phyloP scores from a whole-genome alignment of 2,329 filamentous ascomycete genomes.

The Fusarium longipes region DNA sequence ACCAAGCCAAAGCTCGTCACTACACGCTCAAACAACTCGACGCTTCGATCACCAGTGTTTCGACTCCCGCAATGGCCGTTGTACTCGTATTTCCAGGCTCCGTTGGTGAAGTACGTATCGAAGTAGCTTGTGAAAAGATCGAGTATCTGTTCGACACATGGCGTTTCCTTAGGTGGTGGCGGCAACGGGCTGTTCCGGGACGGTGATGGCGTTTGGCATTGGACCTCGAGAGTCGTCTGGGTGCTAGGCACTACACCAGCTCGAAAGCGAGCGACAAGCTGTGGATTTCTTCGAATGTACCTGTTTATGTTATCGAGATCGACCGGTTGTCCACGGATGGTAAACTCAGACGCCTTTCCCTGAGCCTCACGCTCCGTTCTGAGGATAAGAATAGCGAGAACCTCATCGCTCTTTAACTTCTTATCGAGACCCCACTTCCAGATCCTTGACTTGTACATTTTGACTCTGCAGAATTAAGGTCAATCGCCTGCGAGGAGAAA shows the following conservation, averaged over 20 bases:
- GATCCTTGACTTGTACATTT: slow-evolving; percentile 58
- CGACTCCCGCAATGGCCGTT: slow-evolving; percentile 46
- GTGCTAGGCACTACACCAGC: slow-evolving; percentile 48
- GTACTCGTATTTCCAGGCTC: slow-evolving; percentile 49
- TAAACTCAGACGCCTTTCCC: slow-evolving; percentile 51
- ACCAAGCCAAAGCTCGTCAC: slow-evolving; percentile 51
- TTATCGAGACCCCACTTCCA: slow-evolving; percentile 57
- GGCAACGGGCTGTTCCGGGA: slow-evolving; percentile 36
- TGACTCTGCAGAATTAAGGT: slow-evolving; percentile 47
- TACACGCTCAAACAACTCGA: slow-evolving; percentile 52
- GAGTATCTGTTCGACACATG: slow-evolving; percentile 46
- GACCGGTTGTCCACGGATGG: slow-evolving; percentile 54
- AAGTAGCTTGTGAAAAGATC: slow-evolving; percentile 48
- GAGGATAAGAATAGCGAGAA: slow-evolving; percentile 53
- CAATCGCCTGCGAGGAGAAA: background rate
- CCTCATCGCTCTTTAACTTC: slow-evolving; percentile 56
- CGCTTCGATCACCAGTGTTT: slow-evolving; percentile 45
- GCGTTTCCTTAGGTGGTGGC: slow-evolving; percentile 38
- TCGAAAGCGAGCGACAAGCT: slow-evolving; percentile 48
- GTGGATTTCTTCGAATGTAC: slow-evolving; percentile 55
- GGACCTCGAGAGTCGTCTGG: slow-evolving; percentile 49
- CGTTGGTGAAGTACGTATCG: slow-evolving; percentile 46
- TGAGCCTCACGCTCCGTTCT: slow-evolving; percentile 53
- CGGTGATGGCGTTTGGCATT: slow-evolving; percentile 49
- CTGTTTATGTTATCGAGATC: slow-evolving; percentile 55